A percentile compares a stretch with the other conserved stretches of the same genome.
Evolutionary conservation across 371 early-diverging fungal genomes (phyloP).

Genomic region (Lichtheimia corymbifera): DNA sequence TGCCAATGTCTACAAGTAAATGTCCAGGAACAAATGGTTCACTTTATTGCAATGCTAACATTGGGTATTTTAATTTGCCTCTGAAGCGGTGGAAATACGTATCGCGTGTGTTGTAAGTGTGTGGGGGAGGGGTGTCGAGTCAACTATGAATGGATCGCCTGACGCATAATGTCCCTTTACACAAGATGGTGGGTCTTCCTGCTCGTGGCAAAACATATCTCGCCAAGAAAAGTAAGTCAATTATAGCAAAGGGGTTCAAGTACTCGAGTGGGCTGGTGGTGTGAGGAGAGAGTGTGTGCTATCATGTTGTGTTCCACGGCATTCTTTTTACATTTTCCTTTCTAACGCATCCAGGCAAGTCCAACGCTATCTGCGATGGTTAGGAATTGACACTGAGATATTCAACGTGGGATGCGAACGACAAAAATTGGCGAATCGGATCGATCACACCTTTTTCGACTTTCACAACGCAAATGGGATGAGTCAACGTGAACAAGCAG

Average conservation of each 20-base stretch:
- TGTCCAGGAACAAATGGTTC: no score
- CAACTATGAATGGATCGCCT: not conserved
- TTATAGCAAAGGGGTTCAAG: no score
- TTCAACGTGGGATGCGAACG: conserved; percentile 96
- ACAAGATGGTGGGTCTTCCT: conserved; percentile 82
- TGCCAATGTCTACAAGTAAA: no score
- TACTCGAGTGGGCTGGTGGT: not conserved
- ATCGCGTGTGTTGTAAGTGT: conserved; percentile 39
- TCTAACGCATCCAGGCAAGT: conserved; percentile 5
- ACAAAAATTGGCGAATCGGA: conserved; percentile 74
- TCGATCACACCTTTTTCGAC: conserved; percentile 89
- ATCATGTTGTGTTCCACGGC: conserved; percentile 2
- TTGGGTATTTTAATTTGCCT: not conserved
- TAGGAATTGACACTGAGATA: conserved; percentile 87
- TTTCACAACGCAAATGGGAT: conserved; percentile 74
- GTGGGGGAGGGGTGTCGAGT: no score
- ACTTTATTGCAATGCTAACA: no score
- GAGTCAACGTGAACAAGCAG: conserved; percentile 77
- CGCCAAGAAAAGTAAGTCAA: conserved; percentile 80
- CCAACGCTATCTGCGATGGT: conserved; percentile 87
- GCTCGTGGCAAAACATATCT: conserved; percentile 93
- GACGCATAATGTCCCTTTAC: not conserved
- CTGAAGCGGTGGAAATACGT: conserved; percentile 27
- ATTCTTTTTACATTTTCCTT: no score
- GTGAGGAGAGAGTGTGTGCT: not conserved